phyloP scores from a whole-genome alignment of 768 basidiomycete species.

The Lyophyllum decastes region DNA sequence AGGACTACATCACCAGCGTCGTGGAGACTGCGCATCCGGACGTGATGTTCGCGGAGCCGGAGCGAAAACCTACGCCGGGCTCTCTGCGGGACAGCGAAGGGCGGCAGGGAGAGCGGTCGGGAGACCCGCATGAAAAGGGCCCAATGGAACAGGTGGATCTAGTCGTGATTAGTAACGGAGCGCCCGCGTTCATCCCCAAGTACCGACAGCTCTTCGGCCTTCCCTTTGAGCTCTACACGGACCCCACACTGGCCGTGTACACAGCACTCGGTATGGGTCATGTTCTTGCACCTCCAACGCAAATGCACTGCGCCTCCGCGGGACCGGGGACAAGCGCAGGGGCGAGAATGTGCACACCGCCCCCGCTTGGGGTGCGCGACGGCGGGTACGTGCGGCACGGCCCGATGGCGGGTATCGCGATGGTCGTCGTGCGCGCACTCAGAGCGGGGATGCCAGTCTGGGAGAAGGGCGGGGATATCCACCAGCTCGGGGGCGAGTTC shows the following conservation, averaged over 20 bases:
- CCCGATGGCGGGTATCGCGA: conserved; percentile 65
- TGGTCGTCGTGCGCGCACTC: conserved; percentile 70
- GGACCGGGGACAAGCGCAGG: not conserved
- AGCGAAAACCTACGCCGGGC: too few species aligned
- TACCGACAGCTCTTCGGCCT: conserved; percentile 77
- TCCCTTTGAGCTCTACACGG: conserved; percentile 78
- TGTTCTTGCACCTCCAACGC: not conserved
- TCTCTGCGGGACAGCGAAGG: conserved; percentile 9
- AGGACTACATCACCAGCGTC: conserved; percentile 78
- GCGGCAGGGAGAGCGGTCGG: too few species aligned
- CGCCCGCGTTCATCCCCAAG: conserved; percentile 72
- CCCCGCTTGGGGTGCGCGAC: conserved; percentile 1
- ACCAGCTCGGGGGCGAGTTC: conserved; percentile 91
- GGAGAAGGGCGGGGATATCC: conserved; percentile 75
- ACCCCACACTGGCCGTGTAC: conserved; percentile 72
- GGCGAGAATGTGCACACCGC: not conserved
- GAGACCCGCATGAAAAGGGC: too few species aligned
- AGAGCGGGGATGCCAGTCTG: conserved; percentile 80
- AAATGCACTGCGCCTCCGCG: not conserved
- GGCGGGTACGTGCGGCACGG: conserved; percentile 69
- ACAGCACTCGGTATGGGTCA: conserved; percentile 70
- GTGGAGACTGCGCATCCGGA: conserved; percentile 47
- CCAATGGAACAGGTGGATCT: conserved; percentile 54
- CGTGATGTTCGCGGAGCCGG: conserved; percentile 42
- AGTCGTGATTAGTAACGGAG: conserved; percentile 79